Evolutionary conservation across 306 rosid genomes (phyloP), one percentile per base, ranked within the genome.

Genomic region (Astragalus glycyphyllos): DNA sequence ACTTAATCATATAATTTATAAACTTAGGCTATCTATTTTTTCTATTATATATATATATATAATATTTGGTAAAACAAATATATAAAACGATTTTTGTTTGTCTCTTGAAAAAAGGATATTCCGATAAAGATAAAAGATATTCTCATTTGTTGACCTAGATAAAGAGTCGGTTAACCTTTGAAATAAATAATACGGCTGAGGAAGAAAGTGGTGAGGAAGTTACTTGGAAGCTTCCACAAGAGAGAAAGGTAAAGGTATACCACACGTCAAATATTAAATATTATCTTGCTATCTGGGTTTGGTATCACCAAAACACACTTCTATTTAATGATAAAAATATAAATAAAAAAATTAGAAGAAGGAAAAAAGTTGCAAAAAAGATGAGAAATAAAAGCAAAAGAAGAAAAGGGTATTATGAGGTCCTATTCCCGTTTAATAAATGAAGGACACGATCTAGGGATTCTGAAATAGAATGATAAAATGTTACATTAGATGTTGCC

Each of bases 201-300:
- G 46, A 44, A 0, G 5, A 5, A 16, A 4, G 60, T 26, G 51
- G 13, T 0, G 46, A 71, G 71, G 85, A 77, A 81, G 68, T 35
- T 81, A 11, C 85, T 0, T 45, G 72, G 85, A 81, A 81, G 58
- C 42, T 78, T 47, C 82, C 57, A 3, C 13, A 1, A 37, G 3
- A 6, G 11, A 0, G 16, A 20, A 58, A 68, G 58, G 37, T 48
- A 37, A 20, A 15, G 7, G 2, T 0, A 5, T 2, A 4, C 3
- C 47, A 10, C 45, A 6, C 1, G 26, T 20, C 64, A 63, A 50
- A 4, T 14, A 20, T 37, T n/a, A 29, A 11, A 31, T 29, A 41
- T 50, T 31, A 29, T 26, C 35, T 50, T 11, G 56, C 23, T 40
- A n/a, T 38, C 42, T 50, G 20, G 53, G 65, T 38, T 62, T 51